These are phyloP conservation scores for Rhizopogon roseolus DNA, from an alignment of 768 basidiomycete species.

Conservation along the genomic window DNA sequence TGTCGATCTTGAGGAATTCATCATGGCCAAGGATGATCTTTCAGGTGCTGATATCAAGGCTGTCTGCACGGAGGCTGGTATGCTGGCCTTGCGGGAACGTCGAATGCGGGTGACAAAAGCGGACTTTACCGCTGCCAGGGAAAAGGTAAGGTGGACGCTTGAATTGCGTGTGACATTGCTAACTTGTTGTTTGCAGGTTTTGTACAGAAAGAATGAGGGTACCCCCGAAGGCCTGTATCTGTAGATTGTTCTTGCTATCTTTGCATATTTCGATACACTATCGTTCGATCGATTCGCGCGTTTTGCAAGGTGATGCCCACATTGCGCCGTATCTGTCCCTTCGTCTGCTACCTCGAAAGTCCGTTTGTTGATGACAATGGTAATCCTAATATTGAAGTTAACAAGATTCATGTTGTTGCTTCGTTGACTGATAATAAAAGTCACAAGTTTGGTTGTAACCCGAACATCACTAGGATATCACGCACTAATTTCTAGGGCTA, in stretches of 20 bases:
- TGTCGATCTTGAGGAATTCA: conserved; percentile 93
- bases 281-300: background rate
- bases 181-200: conserved; percentile 40
- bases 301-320: background rate
- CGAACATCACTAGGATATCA: too few species aligned
- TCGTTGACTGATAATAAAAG: too few species aligned
- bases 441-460: too few species aligned
- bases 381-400: too few species aligned
- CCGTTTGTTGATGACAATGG: too few species aligned
- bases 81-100: conserved; percentile 89
- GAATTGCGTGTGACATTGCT: conserved; percentile 1
- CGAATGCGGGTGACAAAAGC: conserved; percentile 91
- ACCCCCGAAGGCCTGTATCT: conserved; percentile 87
- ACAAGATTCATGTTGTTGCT: too few species aligned
- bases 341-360: too few species aligned
- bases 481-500: too few species aligned
- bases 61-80: conserved; percentile 97
- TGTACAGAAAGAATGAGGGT: conserved; percentile 98
- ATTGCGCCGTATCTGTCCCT: too few species aligned
- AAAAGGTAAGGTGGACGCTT: conserved; percentile 61
- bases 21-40: conserved; percentile 93
- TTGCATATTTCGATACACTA: background rate
- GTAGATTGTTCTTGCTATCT: conserved; percentile 29
- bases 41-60: conserved; percentile 99
- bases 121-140: conserved; percentile 87